Conservation (phyloP, 2,329 filamentous ascomycete genomes). For the Xylariales sp. region DNA sequence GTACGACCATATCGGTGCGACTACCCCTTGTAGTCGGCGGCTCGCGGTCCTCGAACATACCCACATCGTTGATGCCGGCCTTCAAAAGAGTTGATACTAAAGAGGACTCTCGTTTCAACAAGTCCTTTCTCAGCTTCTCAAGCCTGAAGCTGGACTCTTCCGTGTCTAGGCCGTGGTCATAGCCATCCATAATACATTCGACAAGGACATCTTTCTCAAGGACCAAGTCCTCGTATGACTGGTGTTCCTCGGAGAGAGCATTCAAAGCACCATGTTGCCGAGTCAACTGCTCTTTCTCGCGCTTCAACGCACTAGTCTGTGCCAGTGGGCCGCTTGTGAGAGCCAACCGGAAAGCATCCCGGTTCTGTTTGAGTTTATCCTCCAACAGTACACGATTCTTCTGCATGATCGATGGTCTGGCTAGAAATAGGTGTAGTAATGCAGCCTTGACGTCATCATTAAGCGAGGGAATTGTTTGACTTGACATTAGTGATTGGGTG, state of each 20-base stretch:
- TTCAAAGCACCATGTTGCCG: constrained; percentile 42
- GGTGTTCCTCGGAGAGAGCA: constrained; percentile 35
- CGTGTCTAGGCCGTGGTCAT: constrained; percentile 46
- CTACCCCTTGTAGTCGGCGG: constrained; percentile 12
- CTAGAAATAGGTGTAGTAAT: constrained; percentile 33
- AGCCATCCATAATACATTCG: constrained; percentile 43
- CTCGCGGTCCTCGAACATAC: constrained; percentile 29
- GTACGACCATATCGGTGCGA: constrained; percentile 31
- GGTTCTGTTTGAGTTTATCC: constrained; percentile 41
- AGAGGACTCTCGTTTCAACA: constrained; percentile 38
- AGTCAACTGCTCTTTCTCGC: constrained; percentile 42
- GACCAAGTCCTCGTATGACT: constrained; percentile 36
- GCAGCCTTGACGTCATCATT: constrained; percentile 25
- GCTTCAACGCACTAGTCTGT: constrained; percentile 42
- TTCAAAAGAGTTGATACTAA: constrained; percentile 37
- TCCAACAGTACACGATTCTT: constrained; percentile 34
- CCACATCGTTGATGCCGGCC: constrained; percentile 41
- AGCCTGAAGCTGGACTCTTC: constrained; percentile 46
- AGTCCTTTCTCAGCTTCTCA: constrained; percentile 41
- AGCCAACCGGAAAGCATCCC: constrained; percentile 40
- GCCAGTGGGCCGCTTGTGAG: constrained; percentile 43
- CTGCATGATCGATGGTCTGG: constrained; percentile 27
- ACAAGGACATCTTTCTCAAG: constrained; percentile 42
- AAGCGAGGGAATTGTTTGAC: constrained; percentile 14
- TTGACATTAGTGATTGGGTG: constrained; percentile 10